Conservation (phyloP, 768 basidiomycete genomes). For the Agrocybe chaxingu region DNA sequence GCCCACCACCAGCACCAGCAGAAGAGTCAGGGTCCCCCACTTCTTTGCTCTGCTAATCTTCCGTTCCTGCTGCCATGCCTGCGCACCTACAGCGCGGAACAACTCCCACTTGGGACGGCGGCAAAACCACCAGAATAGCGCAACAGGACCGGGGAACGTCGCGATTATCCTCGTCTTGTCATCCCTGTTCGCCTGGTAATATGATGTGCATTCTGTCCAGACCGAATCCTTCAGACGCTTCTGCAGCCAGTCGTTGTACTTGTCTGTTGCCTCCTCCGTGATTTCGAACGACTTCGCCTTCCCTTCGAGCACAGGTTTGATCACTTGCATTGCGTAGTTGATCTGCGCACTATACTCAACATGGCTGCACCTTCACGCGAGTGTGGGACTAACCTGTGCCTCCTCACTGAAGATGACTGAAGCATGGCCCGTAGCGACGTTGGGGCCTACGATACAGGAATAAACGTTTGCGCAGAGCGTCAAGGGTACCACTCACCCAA, state of each 20-base stretch:
- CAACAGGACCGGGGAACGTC: slow-evolving; percentile 53
- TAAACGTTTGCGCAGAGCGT: slow-evolving; percentile 6
- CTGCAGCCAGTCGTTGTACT: slow-evolving; percentile 53
- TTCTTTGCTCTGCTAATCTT: slow-evolving; percentile 18
- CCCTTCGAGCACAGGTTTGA: slow-evolving; percentile 49
- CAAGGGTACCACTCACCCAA: slow-evolving; percentile 34
- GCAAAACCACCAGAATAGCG: slow-evolving; percentile 50
- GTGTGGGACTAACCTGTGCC: slow-evolving; percentile 38
- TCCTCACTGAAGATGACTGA: slow-evolving; percentile 57
- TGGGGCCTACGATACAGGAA: slow-evolving; percentile 39
- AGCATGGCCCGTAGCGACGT: slow-evolving; percentile 54
- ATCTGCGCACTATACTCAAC: slow-evolving; percentile 33
- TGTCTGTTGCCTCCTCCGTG: slow-evolving; percentile 39
- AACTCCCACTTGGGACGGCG: slow-evolving; percentile 39
- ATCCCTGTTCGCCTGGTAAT: slow-evolving; percentile 39
- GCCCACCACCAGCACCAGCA: slow-evolving; percentile 20
- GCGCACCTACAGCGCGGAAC: slow-evolving; percentile 39
- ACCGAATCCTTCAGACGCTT: slow-evolving; percentile 43
- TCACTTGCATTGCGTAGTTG: slow-evolving; percentile 43
- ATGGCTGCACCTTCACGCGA: slow-evolving; percentile 12
- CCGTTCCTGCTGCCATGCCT: slow-evolving; percentile 32
- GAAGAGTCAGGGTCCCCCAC: slow-evolving; percentile 18
- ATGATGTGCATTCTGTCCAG: slow-evolving; percentile 53
- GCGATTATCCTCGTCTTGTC: slow-evolving; percentile 40
- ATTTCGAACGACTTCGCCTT: slow-evolving; percentile 49